Percentiles rank a stretch among this genome's conserved stretches.
phyloP scores from a whole-genome alignment of 805 yeast species.

The Saccharomycopsis babjevae region DNA sequence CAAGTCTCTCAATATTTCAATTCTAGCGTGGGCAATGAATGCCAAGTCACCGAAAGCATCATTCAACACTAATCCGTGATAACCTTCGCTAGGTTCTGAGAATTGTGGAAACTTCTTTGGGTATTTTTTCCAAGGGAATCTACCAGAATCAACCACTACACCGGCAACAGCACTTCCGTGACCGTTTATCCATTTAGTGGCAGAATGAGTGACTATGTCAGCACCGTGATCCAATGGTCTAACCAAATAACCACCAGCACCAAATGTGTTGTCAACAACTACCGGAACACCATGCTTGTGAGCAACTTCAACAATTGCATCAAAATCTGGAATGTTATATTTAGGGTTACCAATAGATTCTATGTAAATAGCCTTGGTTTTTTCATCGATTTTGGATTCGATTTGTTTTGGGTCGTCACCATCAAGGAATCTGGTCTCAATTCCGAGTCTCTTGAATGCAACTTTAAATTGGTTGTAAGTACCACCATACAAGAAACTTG shows the following conservation, averaged over 20 bases:
- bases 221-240: constrained; percentile 85
- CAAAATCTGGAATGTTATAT: constrained; percentile 87
- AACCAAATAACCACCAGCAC: constrained; percentile 87
- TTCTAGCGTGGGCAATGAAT: constrained; percentile 68
- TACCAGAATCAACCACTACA: constrained; percentile 81
- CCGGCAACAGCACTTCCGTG: constrained; percentile 95
- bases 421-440: constrained; percentile 73
- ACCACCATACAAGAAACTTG: constrained; percentile 88
- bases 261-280: constrained; percentile 92
- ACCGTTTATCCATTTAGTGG: constrained; percentile 97
- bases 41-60: constrained; percentile 78
- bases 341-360: constrained; percentile 92
- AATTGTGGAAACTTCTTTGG: constrained; percentile 88
- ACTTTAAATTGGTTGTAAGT: constrained; percentile 93
- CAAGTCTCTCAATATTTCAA: constrained; percentile 80
- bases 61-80: constrained; percentile 77
- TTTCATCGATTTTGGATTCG: constrained; percentile 64
- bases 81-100: constrained; percentile 84
- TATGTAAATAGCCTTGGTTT: constrained; percentile 80
- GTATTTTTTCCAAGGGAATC: constrained; percentile 80
- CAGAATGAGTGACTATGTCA: constrained; percentile 86
- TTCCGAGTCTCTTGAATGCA: constrained; percentile 80
- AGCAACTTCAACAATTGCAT: constrained; percentile 61
- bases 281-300: constrained; percentile 83
- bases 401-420: constrained; percentile 71